Base-by-base conservation (phyloP, 2,329 filamentous ascomycete species). In the Neopestalotiopsis clavispora region DNA sequence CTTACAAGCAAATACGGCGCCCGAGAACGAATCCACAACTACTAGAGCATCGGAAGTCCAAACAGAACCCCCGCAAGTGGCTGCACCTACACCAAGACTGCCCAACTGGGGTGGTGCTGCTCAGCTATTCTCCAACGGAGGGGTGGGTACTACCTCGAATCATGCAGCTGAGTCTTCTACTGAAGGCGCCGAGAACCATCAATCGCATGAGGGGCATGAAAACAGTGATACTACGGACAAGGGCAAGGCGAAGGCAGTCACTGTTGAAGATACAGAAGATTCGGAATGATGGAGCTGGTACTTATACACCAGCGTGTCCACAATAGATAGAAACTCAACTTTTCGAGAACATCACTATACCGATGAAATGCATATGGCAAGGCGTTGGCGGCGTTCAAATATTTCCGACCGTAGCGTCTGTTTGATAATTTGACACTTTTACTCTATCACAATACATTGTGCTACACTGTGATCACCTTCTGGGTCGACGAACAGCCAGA, bases 31-130 rank as follows among this genome's bases (percentile, higher is more conserved):
- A 10, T 45, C 64, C 40, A 13, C 68, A 68, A 12, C 70, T 40
- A 32, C 34, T 38, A 52, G 45, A 20, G 42, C 69, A 62, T 65
- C 73, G 42, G 67, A 71, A 42, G 56, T 59, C 56, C 69, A 69
- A 60, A 70, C 68, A 62, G 75, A 77, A 42, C 66, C 75, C 12
- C 76, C 79, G 4, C 72, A 75, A 23, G 83, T 87, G 17, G 82
- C 85, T 14, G 82, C 85, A 4, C 85, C 85, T 2, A 85, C 82
- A 28, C 84, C 85, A 17, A 75, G 84, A 28, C 75, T 82, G 69
- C 85, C 86, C 4, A 84, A 82, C 68, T 88, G 86, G 86, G 84
- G 84, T 61, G 84, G 84, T 14, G 77, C 83, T 2, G 80, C 84
- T 17, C 86, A 87, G 73, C 77, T 87, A 0, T 87, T 87, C 68